These are phyloP conservation scores for Mercurialis annua DNA, from an alignment of 345 rosid genomes.

Conservation along the genomic window DNA sequence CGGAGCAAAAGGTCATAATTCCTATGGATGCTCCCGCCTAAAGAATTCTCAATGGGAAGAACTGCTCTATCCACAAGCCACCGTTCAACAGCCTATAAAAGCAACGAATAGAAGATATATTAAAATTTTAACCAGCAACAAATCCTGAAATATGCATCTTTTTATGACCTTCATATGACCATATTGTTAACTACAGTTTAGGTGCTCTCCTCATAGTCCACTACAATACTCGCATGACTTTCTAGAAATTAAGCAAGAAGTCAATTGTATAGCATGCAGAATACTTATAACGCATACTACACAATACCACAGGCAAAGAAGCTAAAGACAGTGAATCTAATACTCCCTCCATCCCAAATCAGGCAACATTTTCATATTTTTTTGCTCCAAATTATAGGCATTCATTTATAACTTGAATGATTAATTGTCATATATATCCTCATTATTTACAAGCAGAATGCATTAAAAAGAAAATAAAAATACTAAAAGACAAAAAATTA, in stretches of 20 bases:
- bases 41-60: constrained; percentile 92
- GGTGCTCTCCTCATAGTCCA: neutral
- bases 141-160: neutral
- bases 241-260: neutral
- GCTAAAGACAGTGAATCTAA: no score
- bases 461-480: no score
- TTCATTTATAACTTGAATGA: no score
- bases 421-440: no score
- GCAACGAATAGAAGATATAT: neutral
- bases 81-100: constrained; percentile 66
- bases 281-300: neutral
- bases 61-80: constrained; percentile 98
- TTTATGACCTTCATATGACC: neutral
- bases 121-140: neutral
- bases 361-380: no score
- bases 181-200: no score
- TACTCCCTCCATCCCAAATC: no score
- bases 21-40: constrained; percentile 98
- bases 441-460: no score
- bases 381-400: no score
- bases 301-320: neutral
- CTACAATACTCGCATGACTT: neutral
- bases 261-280: neutral
- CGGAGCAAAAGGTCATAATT: constrained; percentile 91
- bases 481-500: no score